These are phyloP conservation scores for Xylaria telfairii DNA, from an alignment of 495 filamentous ascomycete genomes.

Conservation along the genomic window DNA sequence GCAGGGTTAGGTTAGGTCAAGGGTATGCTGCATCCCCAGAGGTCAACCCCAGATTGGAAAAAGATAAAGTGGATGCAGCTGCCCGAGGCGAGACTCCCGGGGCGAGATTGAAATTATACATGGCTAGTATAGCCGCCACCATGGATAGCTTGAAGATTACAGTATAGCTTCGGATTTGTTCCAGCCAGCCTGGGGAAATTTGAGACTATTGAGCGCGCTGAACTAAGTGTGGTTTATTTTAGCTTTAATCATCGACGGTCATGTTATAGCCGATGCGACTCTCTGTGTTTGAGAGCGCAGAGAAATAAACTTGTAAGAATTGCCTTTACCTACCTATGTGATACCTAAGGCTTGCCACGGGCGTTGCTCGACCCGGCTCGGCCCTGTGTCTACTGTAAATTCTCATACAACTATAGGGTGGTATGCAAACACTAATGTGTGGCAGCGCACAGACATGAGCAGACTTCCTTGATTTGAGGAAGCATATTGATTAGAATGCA, in stretches of 20 bases:
- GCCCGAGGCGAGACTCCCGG: background rate
- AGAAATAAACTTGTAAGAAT: background rate
- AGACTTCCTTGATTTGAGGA: background rate
- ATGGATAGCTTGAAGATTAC: background rate
- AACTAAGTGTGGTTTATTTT: background rate
- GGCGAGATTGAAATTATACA: constrained; percentile 12
- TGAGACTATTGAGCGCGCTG: background rate
- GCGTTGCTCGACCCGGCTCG: background rate
- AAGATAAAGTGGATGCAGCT: background rate
- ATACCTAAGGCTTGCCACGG: too few species aligned
- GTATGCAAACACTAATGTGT: background rate
- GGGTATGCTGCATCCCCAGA: background rate
- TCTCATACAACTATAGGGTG: background rate
- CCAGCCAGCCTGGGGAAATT: background rate
- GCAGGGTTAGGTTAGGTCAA: background rate
- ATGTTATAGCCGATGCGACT: background rate
- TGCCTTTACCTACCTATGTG: background rate
- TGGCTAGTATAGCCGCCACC: background rate
- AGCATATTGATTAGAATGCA: background rate
- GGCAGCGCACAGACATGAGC: background rate
- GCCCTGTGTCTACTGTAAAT: background rate
- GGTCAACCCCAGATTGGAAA: constrained; percentile 3
- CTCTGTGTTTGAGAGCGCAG: background rate
- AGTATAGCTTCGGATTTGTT: background rate
- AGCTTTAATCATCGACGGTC: background rate